Evolutionary conservation across 179 eudicot genomes (phyloP).

Genomic region (Corrigiola litoralis): DNA sequence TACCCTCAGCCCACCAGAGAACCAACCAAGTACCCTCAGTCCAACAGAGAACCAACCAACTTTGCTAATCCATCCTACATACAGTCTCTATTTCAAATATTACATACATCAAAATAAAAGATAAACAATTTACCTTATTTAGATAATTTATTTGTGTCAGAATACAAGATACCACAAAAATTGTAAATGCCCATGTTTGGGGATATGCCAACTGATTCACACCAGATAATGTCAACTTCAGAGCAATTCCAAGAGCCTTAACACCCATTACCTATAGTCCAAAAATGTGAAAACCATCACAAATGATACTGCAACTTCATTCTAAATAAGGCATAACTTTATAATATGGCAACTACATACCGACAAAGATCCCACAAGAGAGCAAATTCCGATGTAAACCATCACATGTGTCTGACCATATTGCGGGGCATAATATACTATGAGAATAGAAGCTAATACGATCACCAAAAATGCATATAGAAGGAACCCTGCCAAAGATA

Average conservation of each 20-base stretch:
- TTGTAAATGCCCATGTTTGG: slow-evolving; percentile 74
- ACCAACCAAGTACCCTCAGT: too few relatives aligned
- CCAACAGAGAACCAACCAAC: neutral
- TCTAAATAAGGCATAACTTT: neutral
- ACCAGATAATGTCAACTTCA: slow-evolving; percentile 82
- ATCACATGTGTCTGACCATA: slow-evolving; percentile 79
- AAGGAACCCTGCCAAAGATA: slow-evolving; percentile 51
- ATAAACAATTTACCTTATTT: slow-evolving; percentile 55
- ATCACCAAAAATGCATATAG: slow-evolving; percentile 60
- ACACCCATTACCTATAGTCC: slow-evolving; percentile 82
- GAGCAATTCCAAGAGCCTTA: slow-evolving; percentile 83
- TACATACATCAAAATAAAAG: neutral
- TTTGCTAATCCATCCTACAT: neutral
- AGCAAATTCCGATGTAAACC: slow-evolving; percentile 81
- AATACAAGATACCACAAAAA: slow-evolving; percentile 51
- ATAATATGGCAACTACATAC: slow-evolving; percentile 30
- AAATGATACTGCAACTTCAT: neutral
- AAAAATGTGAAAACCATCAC: neutral
- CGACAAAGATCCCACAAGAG: slow-evolving; percentile 78
- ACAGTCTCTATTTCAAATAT: neutral
- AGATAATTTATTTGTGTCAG: slow-evolving; percentile 82
- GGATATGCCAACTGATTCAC: slow-evolving; percentile 71
- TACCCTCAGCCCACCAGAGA: too few relatives aligned
- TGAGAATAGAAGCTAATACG: slow-evolving; percentile 44
- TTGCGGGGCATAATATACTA: slow-evolving; percentile 49